These are phyloP conservation scores for Chamaecrista fasciculata DNA, from an alignment of 306 rosid genomes.

Conservation along the genomic window DNA sequence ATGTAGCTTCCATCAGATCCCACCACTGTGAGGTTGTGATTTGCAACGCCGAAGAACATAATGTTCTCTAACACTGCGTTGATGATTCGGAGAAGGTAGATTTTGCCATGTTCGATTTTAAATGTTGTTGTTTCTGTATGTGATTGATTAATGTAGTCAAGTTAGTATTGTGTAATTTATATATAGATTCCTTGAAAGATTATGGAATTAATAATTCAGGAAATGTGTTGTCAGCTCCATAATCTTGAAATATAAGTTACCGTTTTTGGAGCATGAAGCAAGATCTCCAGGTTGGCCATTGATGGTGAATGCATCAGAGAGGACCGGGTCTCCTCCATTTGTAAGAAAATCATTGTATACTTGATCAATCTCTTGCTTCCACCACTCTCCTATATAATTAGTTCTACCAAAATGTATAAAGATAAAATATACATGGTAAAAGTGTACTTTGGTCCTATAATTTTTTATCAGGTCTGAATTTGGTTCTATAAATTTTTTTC, in stretches of 20 bases:
- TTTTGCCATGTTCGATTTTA: slow-evolving; percentile 9
- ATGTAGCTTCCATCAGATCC: neutral
- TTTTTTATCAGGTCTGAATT: too few relatives aligned
- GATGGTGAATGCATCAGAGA: slow-evolving; percentile 42
- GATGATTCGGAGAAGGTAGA: neutral
- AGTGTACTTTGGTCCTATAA: too few relatives aligned
- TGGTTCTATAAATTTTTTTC: too few relatives aligned
- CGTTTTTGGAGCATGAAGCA: neutral
- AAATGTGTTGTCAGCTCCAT: too few relatives aligned
- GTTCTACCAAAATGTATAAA: too few relatives aligned
- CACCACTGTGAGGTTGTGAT: neutral
- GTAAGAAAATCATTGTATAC: neutral
- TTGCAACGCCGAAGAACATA: neutral
- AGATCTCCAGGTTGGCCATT: neutral
- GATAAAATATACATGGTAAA: too few relatives aligned
- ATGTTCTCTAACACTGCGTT: neutral
- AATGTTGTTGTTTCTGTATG: slow-evolving; percentile 45
- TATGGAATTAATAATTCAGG: too few relatives aligned
- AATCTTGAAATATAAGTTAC: neutral
- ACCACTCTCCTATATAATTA: slow-evolving; percentile 25
- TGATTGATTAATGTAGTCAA: neutral
- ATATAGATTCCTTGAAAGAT: too few relatives aligned
- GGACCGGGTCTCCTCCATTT: neutral
- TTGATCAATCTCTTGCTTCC: neutral
- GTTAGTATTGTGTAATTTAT: neutral